phyloP scores from a whole-genome alignment of 345 rosid species.

The Moricandia arvensis region DNA sequence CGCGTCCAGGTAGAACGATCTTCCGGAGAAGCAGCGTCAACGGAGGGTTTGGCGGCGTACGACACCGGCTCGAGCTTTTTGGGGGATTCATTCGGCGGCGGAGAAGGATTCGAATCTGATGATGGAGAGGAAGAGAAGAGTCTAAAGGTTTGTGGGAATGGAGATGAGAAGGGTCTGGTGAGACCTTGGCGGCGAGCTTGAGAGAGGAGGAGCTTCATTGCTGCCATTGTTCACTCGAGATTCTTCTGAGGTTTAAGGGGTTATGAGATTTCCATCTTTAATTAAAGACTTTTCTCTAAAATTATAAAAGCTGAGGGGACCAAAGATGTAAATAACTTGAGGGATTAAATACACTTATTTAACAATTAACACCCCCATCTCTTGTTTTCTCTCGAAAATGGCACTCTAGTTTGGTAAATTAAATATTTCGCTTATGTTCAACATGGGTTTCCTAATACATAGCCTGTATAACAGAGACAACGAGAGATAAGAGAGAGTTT shows the following conservation, averaged over 20 bases:
- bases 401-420: not conserved
- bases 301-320: conserved; percentile 12
- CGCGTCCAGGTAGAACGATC: conserved; percentile 43
- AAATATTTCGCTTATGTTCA: not conserved
- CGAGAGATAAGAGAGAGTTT: not conserved
- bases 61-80: conserved; percentile 52
- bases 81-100: not conserved
- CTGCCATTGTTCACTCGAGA: conserved; percentile 43
- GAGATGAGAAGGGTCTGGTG: conserved; percentile 34
- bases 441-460: not conserved
- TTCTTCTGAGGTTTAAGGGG: conserved; percentile 18
- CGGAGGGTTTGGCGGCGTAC: conserved; percentile 55
- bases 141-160: conserved; percentile 36
- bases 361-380: not conserved
- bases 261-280: not conserved
- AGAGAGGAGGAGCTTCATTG: conserved; percentile 52
- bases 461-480: not conserved
- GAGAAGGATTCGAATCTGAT: conserved; percentile 26
- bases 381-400: conserved; percentile 16
- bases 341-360: not conserved
- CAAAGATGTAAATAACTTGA: not conserved
- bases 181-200: conserved; percentile 54
- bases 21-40: not conserved
- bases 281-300: not conserved
- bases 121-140: conserved; percentile 43